These are phyloP conservation scores for Phytophthora brassicae DNA, from an alignment of 352 stramenopile genomes.

Conservation along the genomic window DNA sequence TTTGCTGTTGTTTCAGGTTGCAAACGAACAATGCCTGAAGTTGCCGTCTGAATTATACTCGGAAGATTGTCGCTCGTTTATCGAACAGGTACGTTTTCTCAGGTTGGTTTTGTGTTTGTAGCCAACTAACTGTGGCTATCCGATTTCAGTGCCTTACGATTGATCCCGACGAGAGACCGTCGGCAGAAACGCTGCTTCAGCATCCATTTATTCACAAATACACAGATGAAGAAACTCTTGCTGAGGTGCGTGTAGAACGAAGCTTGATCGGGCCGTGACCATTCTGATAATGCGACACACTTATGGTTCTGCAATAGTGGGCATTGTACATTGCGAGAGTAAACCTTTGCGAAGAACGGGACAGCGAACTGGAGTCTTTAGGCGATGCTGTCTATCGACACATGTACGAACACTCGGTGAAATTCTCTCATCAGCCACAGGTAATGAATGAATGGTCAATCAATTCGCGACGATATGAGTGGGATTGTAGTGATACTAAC, in stretches of 20 bases:
- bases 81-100: conserved; percentile 50
- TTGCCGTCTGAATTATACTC: conserved; percentile 67
- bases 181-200: conserved; percentile 61
- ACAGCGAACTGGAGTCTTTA: conserved; percentile 60
- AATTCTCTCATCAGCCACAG: conserved; percentile 77
- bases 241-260: conserved; percentile 42
- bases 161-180: conserved; percentile 62
- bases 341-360: conserved; percentile 60
- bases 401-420: conserved; percentile 74
- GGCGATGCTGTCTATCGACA: conserved; percentile 79
- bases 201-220: conserved; percentile 79
- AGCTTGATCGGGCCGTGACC: background rate
- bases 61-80: conserved; percentile 66
- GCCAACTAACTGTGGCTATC: conserved; percentile 4
- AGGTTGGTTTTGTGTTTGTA: background rate
- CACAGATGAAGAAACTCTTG: conserved; percentile 61
- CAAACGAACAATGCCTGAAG: conserved; percentile 75
- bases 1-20: conserved; percentile 42
- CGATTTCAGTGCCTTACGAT: conserved; percentile 59
- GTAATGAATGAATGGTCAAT: conserved; percentile 30
- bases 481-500: background rate
- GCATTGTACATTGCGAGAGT: conserved; percentile 56
- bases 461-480: background rate
- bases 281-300: background rate
- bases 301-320: conserved; percentile 43